Conservation (phyloP, 352 stramenopile genomes). For the Phytophthora melonis region DNA sequence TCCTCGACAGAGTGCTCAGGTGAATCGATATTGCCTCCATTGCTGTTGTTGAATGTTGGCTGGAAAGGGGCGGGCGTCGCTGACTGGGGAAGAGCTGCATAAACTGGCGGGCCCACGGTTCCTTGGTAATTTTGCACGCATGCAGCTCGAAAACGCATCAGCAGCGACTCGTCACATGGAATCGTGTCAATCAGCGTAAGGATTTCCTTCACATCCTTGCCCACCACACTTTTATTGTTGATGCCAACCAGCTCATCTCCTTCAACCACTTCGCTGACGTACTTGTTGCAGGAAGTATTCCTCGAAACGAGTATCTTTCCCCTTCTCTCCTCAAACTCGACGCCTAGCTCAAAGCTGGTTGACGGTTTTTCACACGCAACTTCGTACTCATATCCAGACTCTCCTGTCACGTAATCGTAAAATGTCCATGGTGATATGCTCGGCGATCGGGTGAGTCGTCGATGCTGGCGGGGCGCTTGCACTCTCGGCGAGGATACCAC, state of each 20-base stretch:
- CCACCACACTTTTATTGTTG: slow-evolving; percentile 61
- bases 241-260: slow-evolving; percentile 75
- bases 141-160: slow-evolving; percentile 61
- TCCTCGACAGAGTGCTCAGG: slow-evolving; percentile 36
- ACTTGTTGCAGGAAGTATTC: slow-evolving; percentile 36
- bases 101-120: background rate
- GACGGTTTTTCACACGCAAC: slow-evolving; percentile 56
- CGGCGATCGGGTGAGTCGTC: slow-evolving; percentile 45
- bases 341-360: slow-evolving; percentile 38
- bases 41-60: slow-evolving; percentile 14
- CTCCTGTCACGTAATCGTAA: slow-evolving; percentile 72
- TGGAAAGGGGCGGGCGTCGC: slow-evolving; percentile 30
- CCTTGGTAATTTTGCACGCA: slow-evolving; percentile 33
- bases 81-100: slow-evolving; percentile 28
- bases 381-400: slow-evolving; percentile 78
- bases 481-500: slow-evolving; percentile 67
- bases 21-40: slow-evolving; percentile 5
- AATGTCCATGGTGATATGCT: slow-evolving; percentile 79
- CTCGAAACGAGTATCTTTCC: slow-evolving; percentile 52
- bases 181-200: slow-evolving; percentile 44
- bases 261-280: slow-evolving; percentile 37
- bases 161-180: slow-evolving; percentile 37
- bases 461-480: slow-evolving; percentile 18
- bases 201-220: slow-evolving; percentile 49
- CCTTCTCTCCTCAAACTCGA: slow-evolving; percentile 53